Conservation (phyloP, 345 rosid species). For the Bruguiera sexangula region DNA sequence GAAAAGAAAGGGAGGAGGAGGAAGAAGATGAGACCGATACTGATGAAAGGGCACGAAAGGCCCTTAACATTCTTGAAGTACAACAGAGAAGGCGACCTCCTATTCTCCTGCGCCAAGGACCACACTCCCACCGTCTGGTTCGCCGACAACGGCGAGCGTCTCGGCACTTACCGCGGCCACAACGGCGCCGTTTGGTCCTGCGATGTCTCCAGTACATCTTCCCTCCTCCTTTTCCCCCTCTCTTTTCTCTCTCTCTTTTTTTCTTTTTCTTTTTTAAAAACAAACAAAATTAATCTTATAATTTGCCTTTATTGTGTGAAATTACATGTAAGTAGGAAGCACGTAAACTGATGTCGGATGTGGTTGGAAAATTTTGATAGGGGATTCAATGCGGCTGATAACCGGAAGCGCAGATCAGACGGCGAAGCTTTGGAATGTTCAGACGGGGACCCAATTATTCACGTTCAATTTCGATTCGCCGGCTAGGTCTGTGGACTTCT, state of each 20-base stretch:
- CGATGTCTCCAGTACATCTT: constrained; percentile 65
- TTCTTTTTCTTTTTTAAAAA: too few relatives aligned
- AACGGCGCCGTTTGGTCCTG: constrained; percentile 98
- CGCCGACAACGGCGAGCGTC: constrained; percentile 92
- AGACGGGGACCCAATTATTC: constrained; percentile 59
- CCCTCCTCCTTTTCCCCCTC: neutral
- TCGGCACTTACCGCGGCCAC: constrained; percentile 96
- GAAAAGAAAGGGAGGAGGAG: too few relatives aligned
- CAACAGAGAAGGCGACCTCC: constrained; percentile 87
- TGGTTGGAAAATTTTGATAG: constrained; percentile 19
- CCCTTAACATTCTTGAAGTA: constrained; percentile 85
- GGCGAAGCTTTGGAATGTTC: constrained; percentile 84
- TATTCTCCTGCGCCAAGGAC: constrained; percentile 95
- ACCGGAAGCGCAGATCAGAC: constrained; percentile 96
- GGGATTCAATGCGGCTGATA: constrained; percentile 68
- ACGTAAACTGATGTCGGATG: too few relatives aligned
- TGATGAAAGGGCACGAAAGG: constrained; percentile 99
- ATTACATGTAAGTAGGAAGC: too few relatives aligned
- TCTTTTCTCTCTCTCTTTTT: neutral
- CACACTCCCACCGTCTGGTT: constrained; percentile 94
- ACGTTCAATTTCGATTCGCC: constrained; percentile 78
- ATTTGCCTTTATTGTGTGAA: neutral
- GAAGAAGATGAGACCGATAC: constrained; percentile 68
- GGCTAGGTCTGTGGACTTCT: constrained; percentile 78
- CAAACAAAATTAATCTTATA: neutral